These are phyloP conservation scores for Ceratorhiza oryzae-sativae DNA, from an alignment of 1,284 basidiomycete species.

Conservation along the genomic window DNA sequence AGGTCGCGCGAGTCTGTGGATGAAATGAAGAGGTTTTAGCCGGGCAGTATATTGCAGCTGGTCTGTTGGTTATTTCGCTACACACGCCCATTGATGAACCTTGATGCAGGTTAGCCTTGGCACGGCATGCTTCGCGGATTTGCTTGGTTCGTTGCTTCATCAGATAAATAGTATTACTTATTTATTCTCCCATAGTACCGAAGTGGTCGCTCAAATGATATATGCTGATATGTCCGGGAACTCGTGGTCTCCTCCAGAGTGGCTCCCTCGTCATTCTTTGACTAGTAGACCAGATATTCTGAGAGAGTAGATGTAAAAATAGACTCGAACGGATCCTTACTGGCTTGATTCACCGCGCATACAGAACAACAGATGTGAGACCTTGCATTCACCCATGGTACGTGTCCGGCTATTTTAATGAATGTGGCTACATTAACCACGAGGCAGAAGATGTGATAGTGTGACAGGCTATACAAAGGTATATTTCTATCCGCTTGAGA, in stretches of 20 bases:
- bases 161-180: constrained; percentile 12
- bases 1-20: constrained; percentile 71
- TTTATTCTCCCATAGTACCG: constrained; percentile 59
- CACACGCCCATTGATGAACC: too few species aligned
- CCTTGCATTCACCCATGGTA: too few species aligned
- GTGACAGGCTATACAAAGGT: too few species aligned
- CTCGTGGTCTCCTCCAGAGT: constrained; percentile 62
- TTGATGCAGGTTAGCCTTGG: constrained; percentile 4
- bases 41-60: constrained; percentile 77
- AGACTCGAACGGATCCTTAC: too few species aligned
- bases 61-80: constrained; percentile 69
- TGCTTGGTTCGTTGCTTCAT: constrained; percentile 60
- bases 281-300: too few species aligned
- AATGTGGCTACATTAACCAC: too few species aligned
- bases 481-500: too few species aligned
- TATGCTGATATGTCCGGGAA: constrained; percentile 59
- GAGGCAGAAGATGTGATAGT: too few species aligned
- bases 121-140: constrained; percentile 72
- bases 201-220: constrained; percentile 71
- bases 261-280: constrained; percentile 59
- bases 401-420: too few species aligned
- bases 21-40: constrained; percentile 43
- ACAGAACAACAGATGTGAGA: too few species aligned
- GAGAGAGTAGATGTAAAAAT: too few species aligned
- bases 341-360: too few species aligned